Percentiles rank a stretch among this genome's conserved stretches.
Conservation (phyloP, 495 filamentous ascomycete species). For the Friedmanniomyces simplex region DNA sequence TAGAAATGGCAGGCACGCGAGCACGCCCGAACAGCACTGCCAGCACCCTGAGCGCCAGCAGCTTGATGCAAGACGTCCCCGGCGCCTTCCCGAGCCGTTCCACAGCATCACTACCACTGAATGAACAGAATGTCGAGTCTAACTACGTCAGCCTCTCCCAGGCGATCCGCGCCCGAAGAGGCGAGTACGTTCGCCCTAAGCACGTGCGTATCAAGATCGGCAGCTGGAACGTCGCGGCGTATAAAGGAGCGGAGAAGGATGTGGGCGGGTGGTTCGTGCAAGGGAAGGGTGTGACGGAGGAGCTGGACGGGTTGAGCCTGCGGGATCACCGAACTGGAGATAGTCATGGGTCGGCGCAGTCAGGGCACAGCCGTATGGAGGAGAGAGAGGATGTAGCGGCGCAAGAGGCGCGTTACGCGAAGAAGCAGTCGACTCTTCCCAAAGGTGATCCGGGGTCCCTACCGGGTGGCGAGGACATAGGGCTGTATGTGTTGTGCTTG, state of each 20-base stretch:
- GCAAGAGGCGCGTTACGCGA: constrained; percentile 35
- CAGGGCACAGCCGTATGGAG: constrained; percentile 13
- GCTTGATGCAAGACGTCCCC: constrained; percentile 27
- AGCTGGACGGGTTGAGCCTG: constrained; percentile 43
- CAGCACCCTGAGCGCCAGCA: constrained; percentile 7
- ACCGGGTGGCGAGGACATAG: constrained; percentile 53
- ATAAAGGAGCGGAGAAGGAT: constrained; percentile 73
- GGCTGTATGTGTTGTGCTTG: constrained; percentile 79
- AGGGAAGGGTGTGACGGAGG: constrained; percentile 56
- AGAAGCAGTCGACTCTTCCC: constrained; percentile 32
- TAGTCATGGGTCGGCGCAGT: constrained; percentile 7
- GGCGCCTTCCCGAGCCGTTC: constrained; percentile 27
- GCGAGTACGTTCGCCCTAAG: constrained; percentile 63
- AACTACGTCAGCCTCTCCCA: constrained; percentile 39
- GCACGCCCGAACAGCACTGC: background rate
- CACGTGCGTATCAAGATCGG: constrained; percentile 75
- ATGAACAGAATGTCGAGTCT: background rate
- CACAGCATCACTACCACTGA: background rate
- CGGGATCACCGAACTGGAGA: constrained; percentile 14
- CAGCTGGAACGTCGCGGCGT: constrained; percentile 87
- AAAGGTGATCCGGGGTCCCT: constrained; percentile 30
- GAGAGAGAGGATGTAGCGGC: constrained; percentile 32
- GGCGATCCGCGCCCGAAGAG: constrained; percentile 56
- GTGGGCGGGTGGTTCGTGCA: constrained; percentile 76
- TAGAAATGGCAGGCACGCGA: constrained; percentile 2